These are phyloP conservation scores for Verruconis gallopava DNA, from an alignment of 2,329 filamentous ascomycete species.

Conservation along the genomic window DNA sequence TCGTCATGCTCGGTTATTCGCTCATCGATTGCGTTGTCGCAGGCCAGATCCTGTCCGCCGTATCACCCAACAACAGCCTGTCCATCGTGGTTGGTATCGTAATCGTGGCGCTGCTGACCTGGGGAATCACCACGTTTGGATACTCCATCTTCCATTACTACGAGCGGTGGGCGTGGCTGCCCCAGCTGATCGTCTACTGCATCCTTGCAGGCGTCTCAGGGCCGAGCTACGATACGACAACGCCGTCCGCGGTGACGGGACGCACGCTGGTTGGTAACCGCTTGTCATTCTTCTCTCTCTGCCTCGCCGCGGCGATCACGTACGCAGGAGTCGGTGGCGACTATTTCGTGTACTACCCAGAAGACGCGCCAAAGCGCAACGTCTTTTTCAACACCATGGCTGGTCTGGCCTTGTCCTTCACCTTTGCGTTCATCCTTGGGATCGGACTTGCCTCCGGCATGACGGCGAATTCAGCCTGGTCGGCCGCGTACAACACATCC, in stretches of 20 bases:
- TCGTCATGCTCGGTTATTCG: conserved; percentile 49
- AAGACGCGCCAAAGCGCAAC: conserved; percentile 36
- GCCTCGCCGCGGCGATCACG: conserved; percentile 50
- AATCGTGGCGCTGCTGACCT: conserved; percentile 32
- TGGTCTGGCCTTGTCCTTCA: conserved; percentile 45
- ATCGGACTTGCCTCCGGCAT: conserved; percentile 50
- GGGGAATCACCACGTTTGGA: conserved; percentile 17
- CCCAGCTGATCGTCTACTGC: conserved; percentile 17
- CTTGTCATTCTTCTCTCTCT: conserved; percentile 58
- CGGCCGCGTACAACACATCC: conserved; percentile 42
- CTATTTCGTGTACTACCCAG: conserved; percentile 54
- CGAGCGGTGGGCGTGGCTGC: conserved; percentile 17
- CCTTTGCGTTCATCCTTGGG: conserved; percentile 48
- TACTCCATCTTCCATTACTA: conserved; percentile 19
- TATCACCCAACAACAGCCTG: conserved; percentile 41
- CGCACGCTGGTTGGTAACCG: conserved; percentile 42
- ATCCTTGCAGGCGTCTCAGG: conserved; percentile 19
- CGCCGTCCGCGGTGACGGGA: conserved; percentile 37
- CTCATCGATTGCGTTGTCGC: conserved; percentile 51
- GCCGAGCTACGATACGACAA: conserved; percentile 45
- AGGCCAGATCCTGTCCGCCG: conserved; percentile 47
- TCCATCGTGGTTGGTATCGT: conserved; percentile 47
- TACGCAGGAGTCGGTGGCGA: conserved; percentile 52
- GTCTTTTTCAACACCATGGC: conserved; percentile 45
- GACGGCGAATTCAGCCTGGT: conserved; percentile 38